Percentiles rank a stretch among this genome's conserved stretches.
Evolutionary conservation across 2,329 filamentous ascomycete genomes (phyloP).

Genomic region (Colletotrichum magnum): DNA sequence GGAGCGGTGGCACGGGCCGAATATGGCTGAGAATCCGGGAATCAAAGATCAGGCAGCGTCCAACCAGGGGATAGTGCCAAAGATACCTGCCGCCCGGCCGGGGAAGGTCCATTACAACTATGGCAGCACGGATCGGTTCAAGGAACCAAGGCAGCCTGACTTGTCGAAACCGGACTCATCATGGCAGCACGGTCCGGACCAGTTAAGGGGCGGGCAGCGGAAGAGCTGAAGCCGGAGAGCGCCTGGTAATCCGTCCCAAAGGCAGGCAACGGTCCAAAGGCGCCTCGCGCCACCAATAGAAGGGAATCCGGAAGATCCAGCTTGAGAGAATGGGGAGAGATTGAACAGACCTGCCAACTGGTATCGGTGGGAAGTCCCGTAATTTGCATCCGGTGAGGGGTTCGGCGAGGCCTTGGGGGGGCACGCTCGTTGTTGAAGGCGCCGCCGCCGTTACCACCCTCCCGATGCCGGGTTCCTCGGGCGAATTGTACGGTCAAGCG

Average conservation of each 20-base stretch:
- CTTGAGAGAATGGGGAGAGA: conserved; percentile 71
- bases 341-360: conserved; percentile 99
- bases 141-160: conserved; percentile 35
- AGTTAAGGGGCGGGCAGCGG: conserved; percentile 3
- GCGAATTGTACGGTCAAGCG: conserved; percentile 98
- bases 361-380: conserved; percentile 97
- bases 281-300: conserved; percentile 40
- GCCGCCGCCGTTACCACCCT: conserved; percentile 51
- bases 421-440: conserved; percentile 67
- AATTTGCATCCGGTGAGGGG: conserved; percentile 96
- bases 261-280: conserved; percentile 25
- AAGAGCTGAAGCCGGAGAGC: conserved; percentile 14
- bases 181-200: conserved; percentile 22
- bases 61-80: conserved; percentile 8
- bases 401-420: conserved; percentile 87
- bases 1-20: conserved; percentile 38
- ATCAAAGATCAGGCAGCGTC: conserved; percentile 26
- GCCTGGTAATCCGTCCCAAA: conserved; percentile 22
- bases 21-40: conserved; percentile 30
- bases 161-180: conserved; percentile 38
- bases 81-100: conserved; percentile 32
- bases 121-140: conserved; percentile 31
- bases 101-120: conserved; percentile 32
- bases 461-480: conserved; percentile 79
- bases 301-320: conserved; percentile 57